Evolutionary conservation across 345 rosid genomes (phyloP).

Genomic region (Draba incana): DNA sequence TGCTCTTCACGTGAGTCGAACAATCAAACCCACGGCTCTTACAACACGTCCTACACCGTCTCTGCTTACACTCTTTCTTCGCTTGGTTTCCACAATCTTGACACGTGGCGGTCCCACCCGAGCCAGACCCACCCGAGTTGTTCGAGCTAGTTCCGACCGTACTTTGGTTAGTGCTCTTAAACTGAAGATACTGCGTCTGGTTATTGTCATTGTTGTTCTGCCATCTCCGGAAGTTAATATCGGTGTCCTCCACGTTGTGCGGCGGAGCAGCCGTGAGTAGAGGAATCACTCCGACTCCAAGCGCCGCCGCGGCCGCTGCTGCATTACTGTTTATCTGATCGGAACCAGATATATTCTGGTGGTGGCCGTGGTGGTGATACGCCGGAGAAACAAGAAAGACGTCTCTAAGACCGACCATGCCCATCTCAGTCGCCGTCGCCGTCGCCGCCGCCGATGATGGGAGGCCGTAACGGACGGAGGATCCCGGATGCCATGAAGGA

Average conservation of each 20-base stretch:
- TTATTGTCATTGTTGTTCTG: constrained; percentile 53
- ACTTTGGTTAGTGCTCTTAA: constrained; percentile 43
- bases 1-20: constrained; percentile 93
- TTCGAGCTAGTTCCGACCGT: constrained; percentile 33
- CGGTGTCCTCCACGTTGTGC: constrained; percentile 54
- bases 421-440: constrained; percentile 68
- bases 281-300: constrained; percentile 84
- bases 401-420: constrained; percentile 76
- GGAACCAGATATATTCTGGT: constrained; percentile 32
- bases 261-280: constrained; percentile 58
- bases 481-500: constrained; percentile 56
- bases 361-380: constrained; percentile 41
- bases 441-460: constrained; percentile 43
- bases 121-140: constrained; percentile 45
- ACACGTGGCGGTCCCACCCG: constrained; percentile 69
- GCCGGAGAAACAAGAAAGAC: constrained; percentile 85
- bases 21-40: constrained; percentile 94
- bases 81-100: constrained; percentile 99
- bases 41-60: constrained; percentile 94
- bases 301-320: constrained; percentile 66
- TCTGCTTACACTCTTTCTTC: constrained; percentile 84
- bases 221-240: constrained; percentile 64
- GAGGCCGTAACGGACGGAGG: constrained; percentile 59
- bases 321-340: constrained; percentile 45
- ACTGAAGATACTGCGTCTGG: constrained; percentile 43